phyloP scores from a whole-genome alignment of 352 stramenopile genomes.

The Sclerospora graminicola region DNA sequence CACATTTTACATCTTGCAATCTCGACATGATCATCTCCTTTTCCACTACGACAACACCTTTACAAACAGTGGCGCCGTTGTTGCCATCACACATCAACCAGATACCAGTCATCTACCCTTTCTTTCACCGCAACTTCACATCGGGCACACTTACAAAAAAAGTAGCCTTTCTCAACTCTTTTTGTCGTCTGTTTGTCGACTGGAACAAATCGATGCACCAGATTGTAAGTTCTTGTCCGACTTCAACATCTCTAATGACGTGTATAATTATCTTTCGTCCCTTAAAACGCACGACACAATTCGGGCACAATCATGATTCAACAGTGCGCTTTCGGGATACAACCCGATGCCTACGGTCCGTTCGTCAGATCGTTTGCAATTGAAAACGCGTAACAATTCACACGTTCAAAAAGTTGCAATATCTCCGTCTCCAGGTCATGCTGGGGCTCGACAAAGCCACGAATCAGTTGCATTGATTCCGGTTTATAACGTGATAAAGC shows the following conservation, averaged over 20 bases:
- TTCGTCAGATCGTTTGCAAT: constrained; percentile 37
- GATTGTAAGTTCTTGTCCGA: constrained; percentile 51
- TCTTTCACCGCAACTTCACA: constrained; percentile 10
- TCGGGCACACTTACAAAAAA: constrained; percentile 59
- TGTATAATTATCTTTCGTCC: constrained; percentile 35
- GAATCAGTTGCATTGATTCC: constrained; percentile 4
- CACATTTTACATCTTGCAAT: constrained; percentile 17
- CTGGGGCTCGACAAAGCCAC: constrained; percentile 20
- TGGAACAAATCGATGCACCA: constrained; percentile 66
- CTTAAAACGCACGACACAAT: constrained; percentile 62
- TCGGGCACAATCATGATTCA: constrained; percentile 72
- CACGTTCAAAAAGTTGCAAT: constrained; percentile 43
- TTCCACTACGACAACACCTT: constrained; percentile 12
- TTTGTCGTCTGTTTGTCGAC: constrained; percentile 22
- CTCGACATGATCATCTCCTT: not conserved
- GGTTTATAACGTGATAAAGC: constrained; percentile 38
- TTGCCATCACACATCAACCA: constrained; percentile 21
- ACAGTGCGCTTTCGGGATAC: constrained; percentile 46
- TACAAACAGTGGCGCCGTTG: constrained; percentile 4
- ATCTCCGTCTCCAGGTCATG: constrained; percentile 23
- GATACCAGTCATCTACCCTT: constrained; percentile 18
- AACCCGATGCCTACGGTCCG: constrained; percentile 44
- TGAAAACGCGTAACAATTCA: constrained; percentile 79
- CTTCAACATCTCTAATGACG: constrained; percentile 26
- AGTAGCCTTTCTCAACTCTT: constrained; percentile 37